Base-by-base conservation (phyloP, 2,329 filamentous ascomycete genomes). In the Epichloe bromicola region DNA sequence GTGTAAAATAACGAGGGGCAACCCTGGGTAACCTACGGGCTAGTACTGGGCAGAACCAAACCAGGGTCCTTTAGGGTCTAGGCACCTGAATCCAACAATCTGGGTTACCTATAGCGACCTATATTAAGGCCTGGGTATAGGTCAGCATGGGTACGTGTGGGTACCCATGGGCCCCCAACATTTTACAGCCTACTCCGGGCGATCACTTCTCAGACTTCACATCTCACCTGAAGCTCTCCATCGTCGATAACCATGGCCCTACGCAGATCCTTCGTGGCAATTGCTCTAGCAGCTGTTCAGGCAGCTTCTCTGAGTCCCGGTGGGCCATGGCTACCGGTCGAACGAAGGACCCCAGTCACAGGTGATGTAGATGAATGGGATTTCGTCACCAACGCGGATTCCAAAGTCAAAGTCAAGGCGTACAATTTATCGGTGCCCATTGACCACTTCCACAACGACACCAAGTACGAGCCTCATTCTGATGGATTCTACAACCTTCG, bases 381-480 rank as follows among this genome's bases (percentile, higher is more conserved):
- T 3, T 1, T 5, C 5, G 26, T 3, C 7, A 15, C n/a, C 14
- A 40, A 20, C 19, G 5, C 5, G 15, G 15, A 43, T 19, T 23
- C 53, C 23, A 47, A 30, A 30, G 17, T 53, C 23, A 47, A 47
- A 7, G 56, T 59, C 55, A 53, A 58, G 49, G 51, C 54, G 30
- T 57, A 58, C 54, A 67, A 68, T 53, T 52, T 69, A 48, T 66
- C 65, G 2, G 74, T 77, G 3, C 77, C 77, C 15, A 72, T 94
- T 36, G 88, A 95, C 65, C 86, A 93, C 62, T 94, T 93, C 68
- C 86, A 86, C 67, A 88, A 91, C 60, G 83, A 89, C 50, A 78
- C 80, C 2, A 70, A 74, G 46, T 94, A 94, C 62, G 85, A 83
- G 63, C 87, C 88, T 37, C 88, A 94, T 65, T 79, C 76, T 8